phyloP scores from a whole-genome alignment of 495 filamentous ascomycete genomes.

The Pyrenopolyporus hunteri region DNA sequence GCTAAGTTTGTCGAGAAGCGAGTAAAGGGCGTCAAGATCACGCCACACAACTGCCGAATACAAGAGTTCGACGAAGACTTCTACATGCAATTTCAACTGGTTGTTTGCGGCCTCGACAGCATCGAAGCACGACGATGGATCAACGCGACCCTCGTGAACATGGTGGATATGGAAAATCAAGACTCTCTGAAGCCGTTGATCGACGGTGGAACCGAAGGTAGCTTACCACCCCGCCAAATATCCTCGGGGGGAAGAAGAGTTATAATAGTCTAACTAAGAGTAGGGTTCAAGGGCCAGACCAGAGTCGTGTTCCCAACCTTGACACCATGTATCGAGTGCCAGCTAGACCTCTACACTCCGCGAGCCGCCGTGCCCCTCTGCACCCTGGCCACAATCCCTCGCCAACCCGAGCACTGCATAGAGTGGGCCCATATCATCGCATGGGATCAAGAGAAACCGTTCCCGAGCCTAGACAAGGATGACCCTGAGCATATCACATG shows the following conservation, averaged over 20 bases:
- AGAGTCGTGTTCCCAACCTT: constrained; percentile 91
- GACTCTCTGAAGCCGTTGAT: constrained; percentile 90
- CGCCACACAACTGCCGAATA: constrained; percentile 89
- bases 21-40: constrained; percentile 89
- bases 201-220: constrained; percentile 95
- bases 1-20: constrained; percentile 88
- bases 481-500: constrained; percentile 97
- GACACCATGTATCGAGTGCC: constrained; percentile 96
- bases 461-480: constrained; percentile 83
- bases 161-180: constrained; percentile 75
- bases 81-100: constrained; percentile 94
- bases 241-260: neutral
- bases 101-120: constrained; percentile 96
- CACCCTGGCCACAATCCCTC: constrained; percentile 94
- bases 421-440: constrained; percentile 95
- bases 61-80: constrained; percentile 98
- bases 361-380: constrained; percentile 93
- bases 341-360: constrained; percentile 96
- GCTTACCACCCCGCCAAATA: constrained; percentile 28
- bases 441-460: constrained; percentile 68
- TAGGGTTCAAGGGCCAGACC: constrained; percentile 92
- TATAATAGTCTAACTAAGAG: constrained; percentile 42
- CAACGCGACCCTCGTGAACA: constrained; percentile 87
- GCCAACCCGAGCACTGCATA: constrained; percentile 97
- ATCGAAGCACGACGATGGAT: constrained; percentile 99